Evolutionary conservation across 1,284 basidiomycete species (phyloP), one percentile per base, ranked within the genome.

Genomic region (Neonothopanus nambi): DNA sequence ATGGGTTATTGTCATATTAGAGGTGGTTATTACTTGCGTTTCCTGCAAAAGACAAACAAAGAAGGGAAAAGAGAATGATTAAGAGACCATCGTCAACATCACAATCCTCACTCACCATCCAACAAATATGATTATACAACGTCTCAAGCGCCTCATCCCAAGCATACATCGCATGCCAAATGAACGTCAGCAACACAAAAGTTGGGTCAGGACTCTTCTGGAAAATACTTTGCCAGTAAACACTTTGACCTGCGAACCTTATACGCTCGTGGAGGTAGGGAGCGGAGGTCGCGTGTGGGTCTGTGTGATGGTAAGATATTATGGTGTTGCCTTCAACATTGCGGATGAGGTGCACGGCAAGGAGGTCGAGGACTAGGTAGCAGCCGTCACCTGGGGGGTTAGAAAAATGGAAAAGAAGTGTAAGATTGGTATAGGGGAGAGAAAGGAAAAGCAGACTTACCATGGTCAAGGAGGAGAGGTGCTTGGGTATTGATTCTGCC

Each of bases 81-180:
- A 3, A 17, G 17, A 33, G 21, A 9, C 36, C 5, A 37, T n/a
- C n/a, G n/a, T n/a, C n/a, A n/a, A n/a, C n/a, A n/a, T n/a, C n/a
- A n/a, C n/a, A n/a, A n/a, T n/a, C n/a, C n/a, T n/a, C 24, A 62
- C 66, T 59, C 56, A 81, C 81, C 45, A 81, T 67, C 36, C 58
- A 63, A 55, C 69, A 75, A 35, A 84, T 73, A 58, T 82, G 73
- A 1, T 63, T 55, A 48, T 80, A 81, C 36, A 84, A 63, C 33
- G 69, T 66, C 54, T 82, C 80, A 6, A 83, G 60, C 0, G 80
- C 70, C 58, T 84, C 73, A 51, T 84, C 82, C 80, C 81, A 83
- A 0, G 77, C 77, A 58, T 82, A 83, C 54, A 82, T 57, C 4
- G 79, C 77, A 48, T 83, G 78, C 81, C 81, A 83, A 41, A 84